Conservation (phyloP, 2,329 filamentous ascomycete species). For the Aspergillus texensis region DNA sequence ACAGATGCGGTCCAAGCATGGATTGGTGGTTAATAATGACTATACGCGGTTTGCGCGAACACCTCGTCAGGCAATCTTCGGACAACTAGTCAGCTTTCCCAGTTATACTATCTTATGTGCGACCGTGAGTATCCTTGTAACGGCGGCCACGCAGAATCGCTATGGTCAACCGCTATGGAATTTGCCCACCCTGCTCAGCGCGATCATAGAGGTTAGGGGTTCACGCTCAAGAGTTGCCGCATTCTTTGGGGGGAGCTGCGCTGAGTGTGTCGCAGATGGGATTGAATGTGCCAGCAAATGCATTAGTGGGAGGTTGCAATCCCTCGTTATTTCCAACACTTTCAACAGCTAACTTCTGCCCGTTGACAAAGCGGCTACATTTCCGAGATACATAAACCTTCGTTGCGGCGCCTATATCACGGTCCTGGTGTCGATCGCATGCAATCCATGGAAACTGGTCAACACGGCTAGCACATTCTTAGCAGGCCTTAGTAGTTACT, state of each 20-base stretch:
- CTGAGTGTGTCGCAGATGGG: slow-evolving; percentile 31
- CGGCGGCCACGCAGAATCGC: slow-evolving; percentile 32
- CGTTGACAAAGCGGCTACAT: slow-evolving; percentile 57
- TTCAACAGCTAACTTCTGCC: neutral
- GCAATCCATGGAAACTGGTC: slow-evolving; percentile 29
- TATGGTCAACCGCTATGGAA: slow-evolving; percentile 31
- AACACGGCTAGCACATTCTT: slow-evolving; percentile 28
- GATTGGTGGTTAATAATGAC: slow-evolving; percentile 50
- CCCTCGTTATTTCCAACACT: neutral
- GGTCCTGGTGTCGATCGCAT: slow-evolving; percentile 33
- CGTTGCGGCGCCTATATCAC: slow-evolving; percentile 56
- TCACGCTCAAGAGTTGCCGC: slow-evolving; percentile 27
- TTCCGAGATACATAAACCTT: slow-evolving; percentile 59
- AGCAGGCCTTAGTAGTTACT: slow-evolving; percentile 30
- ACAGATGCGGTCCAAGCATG: slow-evolving; percentile 47
- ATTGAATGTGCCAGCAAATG: slow-evolving; percentile 29
- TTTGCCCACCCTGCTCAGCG: slow-evolving; percentile 25
- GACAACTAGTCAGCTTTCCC: slow-evolving; percentile 27
- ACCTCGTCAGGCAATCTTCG: slow-evolving; percentile 26
- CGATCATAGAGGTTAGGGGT: slow-evolving; percentile 24
- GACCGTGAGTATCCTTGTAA: slow-evolving; percentile 34
- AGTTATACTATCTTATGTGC: slow-evolving; percentile 25
- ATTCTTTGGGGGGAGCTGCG: slow-evolving; percentile 26
- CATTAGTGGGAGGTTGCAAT: slow-evolving; percentile 16
- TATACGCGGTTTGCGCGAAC: slow-evolving; percentile 32